phyloP scores from a whole-genome alignment of 2,329 filamentous ascomycete genomes.

The Xylariaceae sp. region DNA sequence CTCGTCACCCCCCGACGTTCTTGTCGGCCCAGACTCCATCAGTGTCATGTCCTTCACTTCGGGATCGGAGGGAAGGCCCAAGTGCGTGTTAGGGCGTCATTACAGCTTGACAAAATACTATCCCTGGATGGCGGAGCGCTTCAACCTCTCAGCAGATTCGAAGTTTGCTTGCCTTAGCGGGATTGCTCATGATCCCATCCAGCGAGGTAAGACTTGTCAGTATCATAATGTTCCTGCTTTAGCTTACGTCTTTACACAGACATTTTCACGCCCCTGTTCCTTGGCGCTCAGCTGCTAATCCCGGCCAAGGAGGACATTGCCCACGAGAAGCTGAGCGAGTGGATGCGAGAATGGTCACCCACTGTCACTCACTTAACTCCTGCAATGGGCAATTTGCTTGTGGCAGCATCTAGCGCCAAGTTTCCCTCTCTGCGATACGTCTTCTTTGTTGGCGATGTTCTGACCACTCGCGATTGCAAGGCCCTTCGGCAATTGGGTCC shows the following conservation, averaged over 20 bases:
- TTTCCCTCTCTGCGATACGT: constrained; percentile 79
- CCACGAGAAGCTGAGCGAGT: constrained; percentile 85
- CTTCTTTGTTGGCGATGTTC: constrained; percentile 90
- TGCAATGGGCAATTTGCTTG: constrained; percentile 93
- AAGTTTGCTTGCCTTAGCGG: constrained; percentile 84
- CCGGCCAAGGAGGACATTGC: constrained; percentile 84
- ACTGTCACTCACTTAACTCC: constrained; percentile 91
- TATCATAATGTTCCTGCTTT: too few relatives aligned
- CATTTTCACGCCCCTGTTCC: constrained; percentile 88
- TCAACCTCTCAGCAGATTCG: constrained; percentile 73
- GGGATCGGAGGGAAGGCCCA: constrained; percentile 79
- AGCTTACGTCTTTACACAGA: constrained; percentile 49
- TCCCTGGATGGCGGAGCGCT: constrained; percentile 89
- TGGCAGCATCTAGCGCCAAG: constrained; percentile 78
- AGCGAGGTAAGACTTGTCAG: constrained; percentile 51
- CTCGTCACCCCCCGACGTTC: constrained; percentile 67
- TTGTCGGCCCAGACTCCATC: constrained; percentile 85
- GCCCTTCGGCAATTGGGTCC: constrained; percentile 76
- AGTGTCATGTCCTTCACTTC: constrained; percentile 78
- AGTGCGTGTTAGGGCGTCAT: constrained; percentile 87
- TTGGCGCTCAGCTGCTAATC: constrained; percentile 79
- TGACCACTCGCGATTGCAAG: constrained; percentile 83
- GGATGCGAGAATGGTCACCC: constrained; percentile 77
- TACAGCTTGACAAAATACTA: constrained; percentile 87
- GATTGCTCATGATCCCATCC: constrained; percentile 77